phyloP scores from a whole-genome alignment of 1,284 basidiomycete species.

The Ustilago esculenta region DNA sequence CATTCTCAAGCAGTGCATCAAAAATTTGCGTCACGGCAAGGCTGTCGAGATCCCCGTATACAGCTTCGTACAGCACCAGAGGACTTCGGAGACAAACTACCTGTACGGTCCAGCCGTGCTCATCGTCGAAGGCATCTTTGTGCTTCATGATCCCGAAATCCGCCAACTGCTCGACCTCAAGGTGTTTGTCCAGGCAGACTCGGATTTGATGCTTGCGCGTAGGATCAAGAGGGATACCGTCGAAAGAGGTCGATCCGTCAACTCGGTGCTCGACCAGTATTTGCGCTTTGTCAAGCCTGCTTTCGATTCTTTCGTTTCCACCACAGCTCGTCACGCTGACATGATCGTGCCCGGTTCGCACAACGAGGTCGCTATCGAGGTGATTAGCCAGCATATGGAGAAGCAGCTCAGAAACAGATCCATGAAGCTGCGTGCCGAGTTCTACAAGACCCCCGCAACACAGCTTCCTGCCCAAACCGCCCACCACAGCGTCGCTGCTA shows the following conservation, averaged over 20 bases:
- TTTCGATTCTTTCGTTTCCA: conserved; percentile 93
- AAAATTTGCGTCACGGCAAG: conserved; percentile 77
- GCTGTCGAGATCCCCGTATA: conserved; percentile 82
- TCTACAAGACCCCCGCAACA: conserved; percentile 47
- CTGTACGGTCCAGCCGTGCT: conserved; percentile 95
- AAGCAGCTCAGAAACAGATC: conserved; percentile 73
- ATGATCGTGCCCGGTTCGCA: conserved; percentile 64
- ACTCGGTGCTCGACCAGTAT: conserved; percentile 91
- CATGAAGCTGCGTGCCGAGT: conserved; percentile 46
- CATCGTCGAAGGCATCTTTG: conserved; percentile 93
- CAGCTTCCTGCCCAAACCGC: conserved; percentile 1
- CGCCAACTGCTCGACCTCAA: conserved; percentile 90
- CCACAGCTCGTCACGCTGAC: conserved; percentile 85
- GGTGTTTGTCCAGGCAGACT: conserved; percentile 77
- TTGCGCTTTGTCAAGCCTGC: conserved; percentile 85
- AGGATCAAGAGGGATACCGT: conserved; percentile 86
- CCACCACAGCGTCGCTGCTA: conserved; percentile 1
- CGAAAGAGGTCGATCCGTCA: conserved; percentile 85
- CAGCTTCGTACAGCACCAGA: conserved; percentile 90
- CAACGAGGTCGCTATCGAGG: conserved; percentile 77
- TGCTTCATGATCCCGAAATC: conserved; percentile 75
- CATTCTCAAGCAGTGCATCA: conserved; percentile 82
- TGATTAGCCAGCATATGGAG: conserved; percentile 89
- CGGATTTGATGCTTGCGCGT: conserved; percentile 95
- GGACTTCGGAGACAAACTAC: conserved; percentile 85